Percentiles rank a stretch among this genome's conserved stretches.
phyloP scores from a whole-genome alignment of 2,329 filamentous ascomycete genomes.

The Plectosphaerella cucumerina region DNA sequence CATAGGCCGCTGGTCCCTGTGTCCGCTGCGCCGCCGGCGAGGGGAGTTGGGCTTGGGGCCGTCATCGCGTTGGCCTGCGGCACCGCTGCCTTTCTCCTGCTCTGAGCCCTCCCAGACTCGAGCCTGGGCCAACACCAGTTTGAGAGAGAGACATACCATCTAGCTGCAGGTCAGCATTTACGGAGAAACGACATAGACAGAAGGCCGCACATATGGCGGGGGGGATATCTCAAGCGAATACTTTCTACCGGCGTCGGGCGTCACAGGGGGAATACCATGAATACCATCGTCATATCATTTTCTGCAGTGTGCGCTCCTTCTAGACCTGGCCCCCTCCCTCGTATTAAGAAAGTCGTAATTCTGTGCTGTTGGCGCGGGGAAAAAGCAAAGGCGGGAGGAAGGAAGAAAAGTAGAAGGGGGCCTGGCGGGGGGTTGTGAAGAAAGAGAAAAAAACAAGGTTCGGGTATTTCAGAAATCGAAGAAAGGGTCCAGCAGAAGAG shows the following conservation, averaged over 20 bases:
- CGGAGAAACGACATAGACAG: slow-evolving; percentile 3
- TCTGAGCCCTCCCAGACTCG: not conserved
- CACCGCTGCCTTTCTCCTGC: not conserved
- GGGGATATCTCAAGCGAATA: not conserved
- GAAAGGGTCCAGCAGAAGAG: slow-evolving; percentile 5
- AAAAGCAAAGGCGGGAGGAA: no score
- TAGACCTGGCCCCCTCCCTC: not conserved
- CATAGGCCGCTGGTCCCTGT: slow-evolving; percentile 11
- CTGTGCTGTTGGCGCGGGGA: not conserved
- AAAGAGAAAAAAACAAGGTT: slow-evolving; percentile 7
- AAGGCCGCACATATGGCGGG: not conserved
- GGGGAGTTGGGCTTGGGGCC: not conserved
- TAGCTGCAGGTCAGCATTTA: slow-evolving; percentile 7
- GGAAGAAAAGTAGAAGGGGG: no score
- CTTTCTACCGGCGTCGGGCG: not conserved
- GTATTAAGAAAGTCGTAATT: not conserved
- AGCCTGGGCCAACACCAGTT: no score
- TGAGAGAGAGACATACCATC: no score
- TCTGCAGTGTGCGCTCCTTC: not conserved
- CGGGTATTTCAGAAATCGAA: slow-evolving; percentile 14
- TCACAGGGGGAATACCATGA: not conserved
- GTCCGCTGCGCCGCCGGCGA: slow-evolving; percentile 1
- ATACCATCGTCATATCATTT: not conserved
- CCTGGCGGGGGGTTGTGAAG: no score
- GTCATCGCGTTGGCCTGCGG: not conserved